Evolutionary conservation across 805 yeast species (phyloP).

Genomic region (Ogataea degrootiae): DNA sequence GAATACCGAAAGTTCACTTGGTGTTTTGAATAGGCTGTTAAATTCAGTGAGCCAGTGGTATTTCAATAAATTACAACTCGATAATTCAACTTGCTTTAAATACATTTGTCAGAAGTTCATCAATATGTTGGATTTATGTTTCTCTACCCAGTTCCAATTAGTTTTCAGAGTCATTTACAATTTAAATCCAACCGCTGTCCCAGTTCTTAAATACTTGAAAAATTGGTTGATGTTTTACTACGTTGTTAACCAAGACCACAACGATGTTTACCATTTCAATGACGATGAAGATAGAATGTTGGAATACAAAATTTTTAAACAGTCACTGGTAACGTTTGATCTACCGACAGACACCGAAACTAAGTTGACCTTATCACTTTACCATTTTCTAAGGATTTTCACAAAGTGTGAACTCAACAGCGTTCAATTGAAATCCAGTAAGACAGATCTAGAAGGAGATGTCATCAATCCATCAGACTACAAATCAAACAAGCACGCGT

Average conservation of each 20-base stretch:
- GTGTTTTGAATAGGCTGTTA: conserved; percentile 9
- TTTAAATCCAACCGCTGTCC: conserved; percentile 7
- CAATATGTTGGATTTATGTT: neutral
- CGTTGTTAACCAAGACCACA: conserved; percentile 6
- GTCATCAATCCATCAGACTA: conserved; percentile 3
- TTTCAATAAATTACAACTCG: neutral
- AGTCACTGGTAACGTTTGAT: neutral
- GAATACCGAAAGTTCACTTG: conserved; percentile 6
- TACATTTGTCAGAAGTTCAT: conserved; percentile 2
- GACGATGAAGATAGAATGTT: neutral
- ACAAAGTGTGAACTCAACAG: conserved; percentile 4
- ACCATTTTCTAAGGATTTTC: conserved; percentile 9
- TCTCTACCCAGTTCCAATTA: conserved; percentile 5
- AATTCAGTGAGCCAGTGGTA: conserved; percentile 9
- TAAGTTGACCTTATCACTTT: conserved; percentile 4
- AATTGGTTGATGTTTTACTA: conserved; percentile 13
- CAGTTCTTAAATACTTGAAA: conserved; percentile 11
- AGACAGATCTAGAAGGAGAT: neutral
- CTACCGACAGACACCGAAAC: neutral
- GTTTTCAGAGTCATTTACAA: conserved; percentile 13
- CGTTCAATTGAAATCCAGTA: neutral
- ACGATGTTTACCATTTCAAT: conserved; percentile 9
- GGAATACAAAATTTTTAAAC: neutral
- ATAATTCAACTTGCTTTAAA: neutral
- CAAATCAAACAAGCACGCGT: conserved; percentile 5